These are phyloP conservation scores for Cichorium intybus DNA, from an alignment of 140 eudicot species.

Conservation along the genomic window DNA sequence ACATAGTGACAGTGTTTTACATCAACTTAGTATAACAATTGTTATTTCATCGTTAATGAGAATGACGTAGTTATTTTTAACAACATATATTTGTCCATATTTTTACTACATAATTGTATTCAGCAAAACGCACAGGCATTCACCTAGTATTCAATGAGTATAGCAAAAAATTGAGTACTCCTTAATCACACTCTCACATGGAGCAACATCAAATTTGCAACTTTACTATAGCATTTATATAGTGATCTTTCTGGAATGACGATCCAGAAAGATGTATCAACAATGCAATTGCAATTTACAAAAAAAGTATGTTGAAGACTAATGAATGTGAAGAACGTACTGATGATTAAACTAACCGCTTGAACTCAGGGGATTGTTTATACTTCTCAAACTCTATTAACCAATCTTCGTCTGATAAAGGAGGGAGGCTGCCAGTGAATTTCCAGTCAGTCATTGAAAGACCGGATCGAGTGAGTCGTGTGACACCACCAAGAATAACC, in stretches of 20 bases:
- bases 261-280: slow-evolving; percentile 43
- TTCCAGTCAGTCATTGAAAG: slow-evolving; percentile 99
- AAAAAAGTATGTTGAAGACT: slow-evolving; percentile 2
- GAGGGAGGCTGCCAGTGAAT: slow-evolving; percentile 90
- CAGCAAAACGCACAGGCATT: too few species aligned
- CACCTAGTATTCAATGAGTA: slow-evolving; percentile 2
- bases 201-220: slow-evolving; percentile 34
- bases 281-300: slow-evolving; percentile 22
- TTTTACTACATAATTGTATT: too few species aligned
- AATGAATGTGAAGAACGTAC: slow-evolving; percentile 17
- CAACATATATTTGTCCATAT: too few species aligned
- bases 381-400: slow-evolving; percentile 83
- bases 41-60: too few species aligned
- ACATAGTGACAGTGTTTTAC: too few species aligned
- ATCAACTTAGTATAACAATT: too few species aligned
- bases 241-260: slow-evolving; percentile 43
- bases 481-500: slow-evolving; percentile 95
- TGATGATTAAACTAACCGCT: slow-evolving; percentile 63
- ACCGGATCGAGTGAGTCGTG: slow-evolving; percentile 84
- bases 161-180: slow-evolving; percentile 24
- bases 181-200: slow-evolving; percentile 17
- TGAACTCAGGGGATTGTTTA: slow-evolving; percentile 93
- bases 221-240: slow-evolving; percentile 25
- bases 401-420: slow-evolving; percentile 85
- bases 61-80: too few species aligned